Percentiles rank a stretch among this genome's conserved stretches.
phyloP scores from a whole-genome alignment of 2,329 filamentous ascomycete species.

The Fusarium temperatum region DNA sequence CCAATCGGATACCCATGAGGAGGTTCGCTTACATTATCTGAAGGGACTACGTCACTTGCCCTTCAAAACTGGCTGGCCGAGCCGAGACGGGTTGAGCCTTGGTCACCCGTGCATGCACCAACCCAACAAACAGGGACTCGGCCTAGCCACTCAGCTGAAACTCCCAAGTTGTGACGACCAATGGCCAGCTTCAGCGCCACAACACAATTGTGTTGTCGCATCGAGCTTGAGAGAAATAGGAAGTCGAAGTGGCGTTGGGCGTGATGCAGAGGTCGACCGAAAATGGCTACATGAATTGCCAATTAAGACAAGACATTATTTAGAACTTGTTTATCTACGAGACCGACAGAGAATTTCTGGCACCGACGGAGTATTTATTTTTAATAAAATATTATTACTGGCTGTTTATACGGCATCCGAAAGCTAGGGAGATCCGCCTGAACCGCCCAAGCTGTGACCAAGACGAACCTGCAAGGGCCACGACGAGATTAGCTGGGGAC shows the following conservation, averaged over 20 bases:
- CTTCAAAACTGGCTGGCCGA: neutral
- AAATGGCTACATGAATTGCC: neutral
- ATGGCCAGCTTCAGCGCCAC: fast-evolving
- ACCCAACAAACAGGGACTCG: neutral
- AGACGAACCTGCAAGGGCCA: neutral
- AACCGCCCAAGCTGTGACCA: neutral
- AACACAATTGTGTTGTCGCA: neutral
- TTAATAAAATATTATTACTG: neutral
- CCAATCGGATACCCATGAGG: fast-evolving
- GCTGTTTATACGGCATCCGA: neutral
- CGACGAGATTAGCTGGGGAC: neutral
- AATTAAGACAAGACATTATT: neutral
- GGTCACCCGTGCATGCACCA: neutral
- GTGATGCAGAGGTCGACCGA: neutral
- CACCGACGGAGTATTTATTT: fast-evolving
- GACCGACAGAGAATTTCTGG: fast-evolving
- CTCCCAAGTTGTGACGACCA: neutral
- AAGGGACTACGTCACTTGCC: neutral
- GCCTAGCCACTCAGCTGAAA: neutral
- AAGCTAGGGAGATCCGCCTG: no score
- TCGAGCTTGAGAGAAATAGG: neutral
- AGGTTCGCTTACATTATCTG: fast-evolving
- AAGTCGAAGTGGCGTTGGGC: fast-evolving
- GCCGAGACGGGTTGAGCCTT: neutral
- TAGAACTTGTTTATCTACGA: neutral